A percentile compares a stretch with the other conserved stretches of the same genome.
These are phyloP conservation scores for Phialophora expanda DNA, from an alignment of 2,329 filamentous ascomycete species.

Conservation along the genomic window DNA sequence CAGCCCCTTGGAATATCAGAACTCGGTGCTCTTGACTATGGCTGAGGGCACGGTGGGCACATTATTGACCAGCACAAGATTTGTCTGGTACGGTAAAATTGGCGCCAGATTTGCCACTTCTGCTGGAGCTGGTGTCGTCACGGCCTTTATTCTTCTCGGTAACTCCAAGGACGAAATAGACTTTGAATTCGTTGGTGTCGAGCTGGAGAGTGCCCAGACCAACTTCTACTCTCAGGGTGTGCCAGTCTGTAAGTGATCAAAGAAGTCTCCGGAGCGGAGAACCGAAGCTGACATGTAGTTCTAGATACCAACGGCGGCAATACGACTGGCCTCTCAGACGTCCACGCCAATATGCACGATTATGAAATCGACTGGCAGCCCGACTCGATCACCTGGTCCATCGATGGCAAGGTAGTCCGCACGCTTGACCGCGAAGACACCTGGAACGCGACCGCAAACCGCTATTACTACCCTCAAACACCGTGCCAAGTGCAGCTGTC, in stretches of 20 bases:
- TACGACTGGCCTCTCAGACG: constrained; percentile 66
- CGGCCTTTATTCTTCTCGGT: constrained; percentile 91
- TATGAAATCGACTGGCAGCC: constrained; percentile 95
- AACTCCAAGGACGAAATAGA: constrained; percentile 99
- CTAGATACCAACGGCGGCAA: constrained; percentile 77
- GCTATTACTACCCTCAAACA: constrained; percentile 88
- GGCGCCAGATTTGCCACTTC: constrained; percentile 83
- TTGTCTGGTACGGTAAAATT: constrained; percentile 97
- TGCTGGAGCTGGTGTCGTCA: constrained; percentile 87
- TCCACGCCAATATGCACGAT: constrained; percentile 78
- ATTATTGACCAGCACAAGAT: constrained; percentile 79
- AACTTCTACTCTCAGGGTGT: constrained; percentile 98
- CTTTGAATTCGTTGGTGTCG: constrained; percentile 88
- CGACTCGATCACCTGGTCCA: constrained; percentile 81
- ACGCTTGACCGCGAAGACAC: constrained; percentile 77
- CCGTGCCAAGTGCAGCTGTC: constrained; percentile 90
- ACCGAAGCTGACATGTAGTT: constrained; percentile 18
- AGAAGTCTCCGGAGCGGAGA: background rate
- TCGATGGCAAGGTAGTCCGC: constrained; percentile 80
- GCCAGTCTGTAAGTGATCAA: constrained; percentile 72
- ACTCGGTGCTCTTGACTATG: constrained; percentile 85
- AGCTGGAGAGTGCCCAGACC: constrained; percentile 79
- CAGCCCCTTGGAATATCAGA: constrained; percentile 67
- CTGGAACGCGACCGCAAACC: constrained; percentile 81
- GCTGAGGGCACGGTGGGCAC: constrained; percentile 82